Evolutionary conservation across 805 yeast species (phyloP).

Genomic region (Tetrapisispora nanseiensis): DNA sequence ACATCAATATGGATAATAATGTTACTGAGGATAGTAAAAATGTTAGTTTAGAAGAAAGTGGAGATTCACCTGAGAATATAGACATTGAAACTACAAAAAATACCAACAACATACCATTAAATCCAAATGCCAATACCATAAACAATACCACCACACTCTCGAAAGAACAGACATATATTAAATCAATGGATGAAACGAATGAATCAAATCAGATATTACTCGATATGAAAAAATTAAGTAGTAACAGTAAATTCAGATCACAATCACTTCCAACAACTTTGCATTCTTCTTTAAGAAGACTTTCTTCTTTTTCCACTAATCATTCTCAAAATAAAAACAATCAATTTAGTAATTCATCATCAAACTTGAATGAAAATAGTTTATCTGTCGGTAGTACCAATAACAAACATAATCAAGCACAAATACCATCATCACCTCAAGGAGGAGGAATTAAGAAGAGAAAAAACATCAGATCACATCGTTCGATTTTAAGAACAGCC

Average conservation of each 20-base stretch:
- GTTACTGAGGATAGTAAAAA: background rate
- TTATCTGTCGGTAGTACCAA: background rate
- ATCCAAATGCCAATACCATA: slow-evolving; percentile 2
- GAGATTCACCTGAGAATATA: background rate
- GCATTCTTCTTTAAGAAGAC: slow-evolving; percentile 26
- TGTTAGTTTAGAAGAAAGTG: background rate
- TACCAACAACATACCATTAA: slow-evolving; percentile 2
- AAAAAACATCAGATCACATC: slow-evolving; percentile 4
- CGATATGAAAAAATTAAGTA: background rate
- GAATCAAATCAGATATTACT: background rate
- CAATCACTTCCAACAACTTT: slow-evolving; percentile 28
- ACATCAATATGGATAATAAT: background rate
- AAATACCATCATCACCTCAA: background rate
- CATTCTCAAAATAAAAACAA: background rate
- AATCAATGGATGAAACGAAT: background rate
- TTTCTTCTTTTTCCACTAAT: slow-evolving; percentile 1
- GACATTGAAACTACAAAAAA: slow-evolving; percentile 1
- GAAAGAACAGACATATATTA: background rate
- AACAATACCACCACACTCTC: background rate
- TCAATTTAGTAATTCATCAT: background rate
- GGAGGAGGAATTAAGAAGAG: slow-evolving; percentile 3
- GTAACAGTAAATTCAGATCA: slow-evolving; percentile 17
- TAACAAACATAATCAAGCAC: background rate
- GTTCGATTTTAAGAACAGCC: slow-evolving; percentile 2
- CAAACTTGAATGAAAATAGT: background rate